Conservation (phyloP, 2,329 filamentous ascomycete genomes). For the Epicoccum sorghinum region DNA sequence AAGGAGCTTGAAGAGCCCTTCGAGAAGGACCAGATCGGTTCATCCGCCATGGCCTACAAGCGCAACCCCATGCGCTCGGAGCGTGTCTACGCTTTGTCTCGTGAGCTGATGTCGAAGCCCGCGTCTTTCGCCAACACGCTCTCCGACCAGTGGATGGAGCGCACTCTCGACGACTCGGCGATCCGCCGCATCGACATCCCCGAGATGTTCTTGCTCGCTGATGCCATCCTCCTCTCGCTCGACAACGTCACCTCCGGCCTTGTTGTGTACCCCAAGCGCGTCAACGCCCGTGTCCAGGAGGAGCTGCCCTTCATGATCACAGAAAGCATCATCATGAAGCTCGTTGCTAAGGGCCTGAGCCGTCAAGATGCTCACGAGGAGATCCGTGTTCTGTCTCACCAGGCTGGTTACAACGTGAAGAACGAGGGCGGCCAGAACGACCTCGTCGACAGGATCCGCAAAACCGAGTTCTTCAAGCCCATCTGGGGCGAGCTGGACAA, state of each 20-base stretch:
- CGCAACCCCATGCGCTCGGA: slow-evolving; percentile 66
- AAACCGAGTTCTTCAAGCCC: slow-evolving; percentile 73
- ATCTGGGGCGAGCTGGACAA: slow-evolving; percentile 72
- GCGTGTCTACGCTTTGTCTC: slow-evolving; percentile 64
- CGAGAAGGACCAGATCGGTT: slow-evolving; percentile 69
- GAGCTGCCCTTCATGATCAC: slow-evolving; percentile 90
- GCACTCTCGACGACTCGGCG: slow-evolving; percentile 77
- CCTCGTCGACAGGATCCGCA: slow-evolving; percentile 77
- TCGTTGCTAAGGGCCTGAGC: slow-evolving; percentile 71
- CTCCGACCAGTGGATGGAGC: slow-evolving; percentile 77
- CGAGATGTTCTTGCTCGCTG: slow-evolving; percentile 56
- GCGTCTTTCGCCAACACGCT: slow-evolving; percentile 67
- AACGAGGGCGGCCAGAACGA: slow-evolving; percentile 78
- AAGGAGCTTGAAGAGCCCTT: slow-evolving; percentile 90
- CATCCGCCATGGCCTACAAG: slow-evolving; percentile 66
- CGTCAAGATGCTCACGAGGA: slow-evolving; percentile 86
- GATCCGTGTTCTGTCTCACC: slow-evolving; percentile 78
- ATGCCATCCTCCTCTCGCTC: slow-evolving; percentile 68
- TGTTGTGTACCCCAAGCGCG: slow-evolving; percentile 76
- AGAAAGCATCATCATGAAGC: slow-evolving; percentile 64
- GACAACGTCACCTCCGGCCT: slow-evolving; percentile 76
- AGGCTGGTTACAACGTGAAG: slow-evolving; percentile 75
- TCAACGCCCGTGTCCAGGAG: slow-evolving; percentile 68
- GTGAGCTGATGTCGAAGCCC: slow-evolving; percentile 60
- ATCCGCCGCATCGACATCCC: slow-evolving; percentile 64